phyloP scores from a whole-genome alignment of 495 filamentous ascomycete genomes.

The Penicillium cinerascens region DNA sequence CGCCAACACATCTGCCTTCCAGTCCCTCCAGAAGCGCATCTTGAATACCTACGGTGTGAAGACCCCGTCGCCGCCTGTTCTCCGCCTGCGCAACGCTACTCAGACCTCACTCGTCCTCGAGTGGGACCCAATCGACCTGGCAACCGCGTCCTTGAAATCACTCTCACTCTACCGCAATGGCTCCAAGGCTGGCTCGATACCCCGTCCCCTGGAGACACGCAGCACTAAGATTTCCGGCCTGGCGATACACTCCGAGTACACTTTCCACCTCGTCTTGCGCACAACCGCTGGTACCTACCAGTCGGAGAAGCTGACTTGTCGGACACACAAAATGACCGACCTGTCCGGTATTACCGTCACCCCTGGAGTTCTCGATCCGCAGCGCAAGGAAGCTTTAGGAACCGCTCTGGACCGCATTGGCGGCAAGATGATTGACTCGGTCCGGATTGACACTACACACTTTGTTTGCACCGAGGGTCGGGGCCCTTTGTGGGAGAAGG shows the following conservation, averaged over 20 bases:
- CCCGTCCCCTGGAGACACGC: conserved; percentile 75
- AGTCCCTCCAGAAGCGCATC: conserved; percentile 81
- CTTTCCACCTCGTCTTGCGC: conserved; percentile 86
- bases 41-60: conserved; percentile 77
- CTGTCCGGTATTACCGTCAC: conserved; percentile 94
- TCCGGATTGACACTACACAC: conserved; percentile 96
- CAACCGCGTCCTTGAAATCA: conserved; percentile 83
- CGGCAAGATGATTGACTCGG: conserved; percentile 83
- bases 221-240: conserved; percentile 97
- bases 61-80: conserved; percentile 72
- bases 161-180: conserved; percentile 92
- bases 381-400: conserved; percentile 67
- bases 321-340: conserved; percentile 99
- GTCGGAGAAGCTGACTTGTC: conserved; percentile 78
- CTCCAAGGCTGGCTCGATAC: conserved; percentile 92
- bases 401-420: conserved; percentile 82
- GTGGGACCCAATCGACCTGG: conserved; percentile 93
- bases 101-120: conserved; percentile 96
- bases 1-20: conserved; percentile 68
- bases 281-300: conserved; percentile 85
- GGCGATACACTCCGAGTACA: conserved; percentile 91
- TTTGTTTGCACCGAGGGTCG: conserved; percentile 97
- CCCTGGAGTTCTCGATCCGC: conserved; percentile 75
- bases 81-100: conserved; percentile 91
- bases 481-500: conserved; percentile 88